Evolutionary conservation across 2,329 filamentous ascomycete genomes (phyloP), one percentile per base, ranked within the genome.

Genomic region (Beauveria australis): DNA sequence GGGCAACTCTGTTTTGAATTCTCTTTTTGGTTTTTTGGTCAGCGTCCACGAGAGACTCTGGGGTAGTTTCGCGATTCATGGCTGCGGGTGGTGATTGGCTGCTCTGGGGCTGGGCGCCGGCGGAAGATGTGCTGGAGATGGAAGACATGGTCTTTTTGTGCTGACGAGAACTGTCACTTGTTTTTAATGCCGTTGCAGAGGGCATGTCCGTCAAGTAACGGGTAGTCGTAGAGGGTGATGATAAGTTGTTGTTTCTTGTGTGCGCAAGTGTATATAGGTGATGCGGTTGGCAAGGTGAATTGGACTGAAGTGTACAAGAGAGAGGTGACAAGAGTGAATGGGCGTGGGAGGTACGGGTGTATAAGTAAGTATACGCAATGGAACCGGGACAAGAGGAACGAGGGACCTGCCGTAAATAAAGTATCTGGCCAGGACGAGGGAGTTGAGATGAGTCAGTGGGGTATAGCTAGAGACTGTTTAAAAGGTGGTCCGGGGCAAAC

Each of bases 1-100:
- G 70, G 1, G 70, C 70, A 9, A 71, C 68, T 14, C 70, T 61
- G 54, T 71, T 71, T 59, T 71, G 70, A 5, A 71, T 70, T 41
- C 68, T 66, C 64, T 71, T 71, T 66, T 71, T 71, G n/a, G 67
- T 69, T 33, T 71, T 72, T 28, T 62, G 61, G 26, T 62, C 61
- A 33, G 61, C 48, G 43, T 62, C 61, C 5, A 18, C 57, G 14
- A 53, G 48, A 6, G 55, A 48, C 24, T 58, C 60, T 28, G 54
- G 48, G 9, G 54, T 53, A 6, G 46, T 56, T 53, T 53, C 57
- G 16, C 57, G 57, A 41, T 53, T 59, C 57, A 59, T 53, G 56
- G 47, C 40, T 19, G 52, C 44, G 24, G 51, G 51, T 33, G 59
- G 51, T 19, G 59, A 61, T 41, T 51, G 59, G 59, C 59, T 56